Evolutionary conservation across 371 early-diverging fungal species (phyloP), one percentile per base, ranked within the genome.

Genomic region (Circinella umbellata): DNA sequence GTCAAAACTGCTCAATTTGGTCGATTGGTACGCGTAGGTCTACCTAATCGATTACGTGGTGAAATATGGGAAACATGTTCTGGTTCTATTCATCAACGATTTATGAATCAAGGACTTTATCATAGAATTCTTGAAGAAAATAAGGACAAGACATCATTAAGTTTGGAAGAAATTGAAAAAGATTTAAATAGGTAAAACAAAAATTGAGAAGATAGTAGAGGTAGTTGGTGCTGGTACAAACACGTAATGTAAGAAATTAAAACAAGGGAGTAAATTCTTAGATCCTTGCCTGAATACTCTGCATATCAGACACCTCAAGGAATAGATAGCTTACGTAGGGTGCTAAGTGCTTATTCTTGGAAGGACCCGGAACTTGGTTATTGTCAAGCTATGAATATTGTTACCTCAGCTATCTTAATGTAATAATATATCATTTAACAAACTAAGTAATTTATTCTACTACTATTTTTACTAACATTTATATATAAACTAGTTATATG

Each of bases 311-410:
- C 86, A 1, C 85, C 88, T 18, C 92, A 98, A 71, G 99, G 99
- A 1, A 98, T 99, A 62, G 84, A 94, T 53, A 86, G 94, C 5
- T 83, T 99, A 61, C 90, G 99, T 11, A 84, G 96, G 18, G 98
- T 98, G 15, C 81, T 99, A 38, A 89, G 88, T 63, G 94, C 95
- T 0, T 95, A 95, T 76, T 87, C 94, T 47, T 91, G 92, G 90
- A 90, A 90, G 60, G 90, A 95, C 71, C 91, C 94, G 0, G 96
- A 96, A 73, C 88, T 99, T 47, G 99, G 99, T 11, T 99, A 99
- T 78, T 98, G 98, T 77, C 98, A 99, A 77, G 98, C 99, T 0
- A 99, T 99, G 99, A 99, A 99, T 77, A 96, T 99, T 78, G 94
- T 99, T 1, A 94, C 95, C 17, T 94, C 95, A 39, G 96, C 96